Evolutionary conservation across 2,329 filamentous ascomycete species (phyloP).

Genomic region (Emergomyces africanus): DNA sequence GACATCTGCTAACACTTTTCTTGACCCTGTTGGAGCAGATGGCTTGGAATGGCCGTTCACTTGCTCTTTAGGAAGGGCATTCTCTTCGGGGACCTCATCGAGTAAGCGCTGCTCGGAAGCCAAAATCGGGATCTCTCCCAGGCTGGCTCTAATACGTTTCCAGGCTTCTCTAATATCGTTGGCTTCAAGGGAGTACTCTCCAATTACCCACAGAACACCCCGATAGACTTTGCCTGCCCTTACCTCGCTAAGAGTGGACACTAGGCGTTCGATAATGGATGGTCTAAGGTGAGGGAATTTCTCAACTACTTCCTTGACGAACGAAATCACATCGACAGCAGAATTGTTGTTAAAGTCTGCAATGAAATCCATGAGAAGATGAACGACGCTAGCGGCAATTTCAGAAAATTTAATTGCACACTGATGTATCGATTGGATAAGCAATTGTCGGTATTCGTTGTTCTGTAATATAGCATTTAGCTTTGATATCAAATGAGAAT

Average conservation of each 20-base stretch:
- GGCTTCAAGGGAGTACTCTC: constrained; percentile 90
- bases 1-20: constrained; percentile 87
- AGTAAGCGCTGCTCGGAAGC: constrained; percentile 86
- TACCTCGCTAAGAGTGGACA: constrained; percentile 83
- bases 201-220: constrained; percentile 93
- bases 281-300: constrained; percentile 85
- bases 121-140: constrained; percentile 94
- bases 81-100: constrained; percentile 64
- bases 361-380: constrained; percentile 97
- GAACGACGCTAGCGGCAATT: constrained; percentile 91
- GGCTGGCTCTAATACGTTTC: constrained; percentile 85
- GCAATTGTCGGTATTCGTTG: constrained; percentile 80
- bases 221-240: constrained; percentile 95
- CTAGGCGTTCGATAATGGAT: constrained; percentile 76
- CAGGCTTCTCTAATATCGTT: constrained; percentile 92
- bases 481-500: background rate
- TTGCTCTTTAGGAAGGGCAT: constrained; percentile 53
- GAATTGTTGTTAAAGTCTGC: constrained; percentile 96
- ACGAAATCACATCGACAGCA: constrained; percentile 93
- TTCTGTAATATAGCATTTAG: constrained; percentile 41
- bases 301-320: constrained; percentile 98
- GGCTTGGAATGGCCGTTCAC: constrained; percentile 69
- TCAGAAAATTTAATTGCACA: constrained; percentile 99
- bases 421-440: constrained; percentile 95
- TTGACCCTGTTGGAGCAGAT: constrained; percentile 65